Evolutionary conservation across 208 protist species (phyloP), one percentile per base, ranked within the genome.

Genomic region (Endotrypanum monterogeii): DNA sequence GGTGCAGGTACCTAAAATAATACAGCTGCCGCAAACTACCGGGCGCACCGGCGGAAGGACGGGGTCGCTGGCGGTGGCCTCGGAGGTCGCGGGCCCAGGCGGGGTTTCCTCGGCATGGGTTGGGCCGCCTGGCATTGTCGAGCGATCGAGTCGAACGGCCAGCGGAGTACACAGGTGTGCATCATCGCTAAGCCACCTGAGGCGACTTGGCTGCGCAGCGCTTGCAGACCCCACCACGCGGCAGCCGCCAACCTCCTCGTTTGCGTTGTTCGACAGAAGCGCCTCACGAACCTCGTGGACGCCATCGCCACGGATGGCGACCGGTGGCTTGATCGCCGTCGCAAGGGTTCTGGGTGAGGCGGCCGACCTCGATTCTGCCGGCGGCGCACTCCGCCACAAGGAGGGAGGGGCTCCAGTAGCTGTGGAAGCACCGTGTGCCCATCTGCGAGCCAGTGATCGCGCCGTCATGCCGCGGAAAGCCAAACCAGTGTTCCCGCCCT

Each of bases 1-100:
- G 25, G 69, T 60, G 62, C 76, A 80, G 23, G 62, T 71, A 23
- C 76, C 76, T 7, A 63, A 70, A 8, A 80, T 30, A 18, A 80
- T 62, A 25, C 71, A 55, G 62, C 69, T 60, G 68, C 76, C 76
- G 54, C 56, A 51, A 39, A 80, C 65, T 14, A 48, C 52, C 6
- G 76, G 76, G 25, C 57, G 62, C 4, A 71, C 55, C 4, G 54
- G 32, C n/a, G 69, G 76, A 23, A 80, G 39, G 32, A 65, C 54
- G 2, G 62, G 11, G 44, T 44, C 8, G 55, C 32, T 41, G 2
- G 37, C 39, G 32, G 58, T 20, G 35, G 30, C 60, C 2, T 39
- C 35, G 8, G 60, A 46, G 9, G 60, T 9, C 11, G 60, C 35
- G 8, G 23, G 35, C 7, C 30, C 63, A 28, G 57, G 28, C 32